Base-by-base conservation (phyloP, 495 filamentous ascomycete genomes). In the Staphylotrichum tortipilum region DNA sequence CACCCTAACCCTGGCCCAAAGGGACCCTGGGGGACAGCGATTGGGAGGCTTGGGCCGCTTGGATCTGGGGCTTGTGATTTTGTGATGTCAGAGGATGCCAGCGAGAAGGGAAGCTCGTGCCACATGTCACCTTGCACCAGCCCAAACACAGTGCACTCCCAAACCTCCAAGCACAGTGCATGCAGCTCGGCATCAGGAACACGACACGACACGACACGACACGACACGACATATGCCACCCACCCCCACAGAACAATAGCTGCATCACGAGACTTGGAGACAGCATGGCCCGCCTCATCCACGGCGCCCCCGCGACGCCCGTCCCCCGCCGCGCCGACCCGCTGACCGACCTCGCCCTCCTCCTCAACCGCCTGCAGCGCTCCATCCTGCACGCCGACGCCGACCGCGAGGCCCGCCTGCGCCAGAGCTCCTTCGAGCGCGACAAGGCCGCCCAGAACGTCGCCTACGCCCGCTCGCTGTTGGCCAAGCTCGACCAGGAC, bases 401-500 rank as follows among this genome's bases (percentile, higher is more conserved):
- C 47, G 79, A 85, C 45, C 70, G 79, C 7, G 74, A 73, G 50
- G 59, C 58, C 15, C 70, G 72, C 19, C 68, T 89, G 29, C 73
- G 74, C 26, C 70, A 68, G 37, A 88, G 79, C 53, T 81, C 81
- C 59, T 81, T 78, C 54, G 85, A 92, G 65, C 77, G 88, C 37
- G 77, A 76, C 51, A 82, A 81, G 67, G 79, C 84, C 18, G 71
- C 14, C 2, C 22, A 89, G 81, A 95, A 92, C 59, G 68, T 95
- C 55, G 83, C 86, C 62, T 82, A 88, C 61, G 89, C 89, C 8
- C 82, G 82, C 42, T 76, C 78, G 2, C 78, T 88, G 40, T 84
- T 95, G 36, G 74, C 83, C 26, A 78, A 76, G 46, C 77, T 94
- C 19, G 89, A 95, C 61, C 86, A 88, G 50, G 80, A 83, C 36